Evolutionary conservation across 345 rosid genomes (phyloP).

Genomic region (Conringia planisiliqua): DNA sequence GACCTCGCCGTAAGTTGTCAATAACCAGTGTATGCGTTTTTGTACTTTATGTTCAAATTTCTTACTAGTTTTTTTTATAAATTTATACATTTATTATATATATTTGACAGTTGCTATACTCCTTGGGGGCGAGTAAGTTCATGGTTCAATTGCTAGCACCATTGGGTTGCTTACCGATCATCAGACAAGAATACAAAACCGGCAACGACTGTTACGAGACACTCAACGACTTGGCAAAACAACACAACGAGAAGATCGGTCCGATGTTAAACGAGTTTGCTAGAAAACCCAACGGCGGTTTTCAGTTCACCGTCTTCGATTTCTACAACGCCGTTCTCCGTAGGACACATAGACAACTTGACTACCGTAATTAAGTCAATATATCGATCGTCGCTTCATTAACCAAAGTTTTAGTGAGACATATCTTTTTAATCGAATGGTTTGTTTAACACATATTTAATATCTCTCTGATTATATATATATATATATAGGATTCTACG

Average conservation of each 20-base stretch:
- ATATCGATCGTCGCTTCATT: not conserved
- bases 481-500: conserved; percentile 23
- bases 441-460: not conserved
- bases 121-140: conserved; percentile 18
- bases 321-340: conserved; percentile 22
- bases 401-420: not conserved
- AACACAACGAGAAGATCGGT: conserved; percentile 25
- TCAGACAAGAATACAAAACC: conserved; percentile 12
- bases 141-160: conserved; percentile 23
- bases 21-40: not conserved
- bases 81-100: no score
- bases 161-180: conserved; percentile 26
- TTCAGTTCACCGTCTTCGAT: conserved; percentile 28
- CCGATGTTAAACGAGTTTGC: conserved; percentile 16
- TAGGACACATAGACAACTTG: not conserved
- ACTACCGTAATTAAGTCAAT: not conserved
- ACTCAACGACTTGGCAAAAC: conserved; percentile 19
- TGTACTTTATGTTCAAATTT: not conserved
- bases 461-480: not conserved
- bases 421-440: not conserved
- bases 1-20: conserved; percentile 22
- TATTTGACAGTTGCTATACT: conserved; percentile 6
- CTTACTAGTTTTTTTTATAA: no score
- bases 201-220: conserved; percentile 8
- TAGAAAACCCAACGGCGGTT: not conserved